Percentiles rank a stretch among this genome's conserved stretches.
Conservation (phyloP, 768 basidiomycete genomes). For the Boletus rubroflammeus region DNA sequence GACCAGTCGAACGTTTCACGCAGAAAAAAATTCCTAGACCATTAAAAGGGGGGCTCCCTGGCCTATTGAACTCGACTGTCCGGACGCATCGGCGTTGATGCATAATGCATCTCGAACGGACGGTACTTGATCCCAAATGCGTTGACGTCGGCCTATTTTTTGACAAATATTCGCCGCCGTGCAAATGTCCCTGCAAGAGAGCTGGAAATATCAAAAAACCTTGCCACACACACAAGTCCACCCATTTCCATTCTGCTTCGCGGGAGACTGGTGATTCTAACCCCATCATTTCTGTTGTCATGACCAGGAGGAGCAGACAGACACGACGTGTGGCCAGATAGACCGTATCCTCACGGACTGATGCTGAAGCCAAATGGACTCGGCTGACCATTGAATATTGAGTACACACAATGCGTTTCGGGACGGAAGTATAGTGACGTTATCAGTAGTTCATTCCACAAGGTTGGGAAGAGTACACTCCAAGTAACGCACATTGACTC, state of each 20-base stretch:
- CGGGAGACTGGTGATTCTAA: background rate
- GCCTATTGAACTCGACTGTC: background rate
- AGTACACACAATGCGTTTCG: background rate
- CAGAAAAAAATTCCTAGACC: background rate
- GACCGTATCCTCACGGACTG: background rate
- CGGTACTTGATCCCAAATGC: background rate
- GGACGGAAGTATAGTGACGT: background rate
- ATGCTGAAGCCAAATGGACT: background rate
- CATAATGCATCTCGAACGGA: background rate
- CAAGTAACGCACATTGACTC: background rate
- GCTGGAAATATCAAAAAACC: background rate
- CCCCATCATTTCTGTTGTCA: background rate
- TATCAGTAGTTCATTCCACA: background rate
- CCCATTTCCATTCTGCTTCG: background rate
- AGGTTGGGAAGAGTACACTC: background rate
- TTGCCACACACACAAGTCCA: background rate
- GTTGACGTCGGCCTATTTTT: background rate
- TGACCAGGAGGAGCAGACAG: background rate
- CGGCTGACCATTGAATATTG: background rate
- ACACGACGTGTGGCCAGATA: background rate
- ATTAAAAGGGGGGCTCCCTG: background rate
- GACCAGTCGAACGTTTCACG: background rate
- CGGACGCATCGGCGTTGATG: background rate
- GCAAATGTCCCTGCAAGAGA: background rate
- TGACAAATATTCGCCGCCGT: background rate